These are phyloP conservation scores for Saxophila tyrrhenica DNA, from an alignment of 495 filamentous ascomycete genomes.

Conservation along the genomic window DNA sequence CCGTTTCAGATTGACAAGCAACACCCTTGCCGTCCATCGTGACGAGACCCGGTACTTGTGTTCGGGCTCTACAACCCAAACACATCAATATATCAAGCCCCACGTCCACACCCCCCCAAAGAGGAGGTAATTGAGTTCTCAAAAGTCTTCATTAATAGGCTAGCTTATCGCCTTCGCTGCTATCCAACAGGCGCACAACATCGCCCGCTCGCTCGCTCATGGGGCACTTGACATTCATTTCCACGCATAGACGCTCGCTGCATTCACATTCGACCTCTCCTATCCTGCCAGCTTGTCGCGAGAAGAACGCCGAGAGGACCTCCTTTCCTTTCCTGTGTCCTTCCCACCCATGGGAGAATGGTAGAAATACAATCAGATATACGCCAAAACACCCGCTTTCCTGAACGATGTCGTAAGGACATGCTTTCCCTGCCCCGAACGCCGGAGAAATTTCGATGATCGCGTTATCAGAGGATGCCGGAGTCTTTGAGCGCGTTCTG, in stretches of 20 bases:
- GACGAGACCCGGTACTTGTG: neutral
- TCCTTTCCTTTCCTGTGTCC: too few species aligned
- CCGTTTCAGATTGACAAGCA: neutral
- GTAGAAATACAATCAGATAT: too few species aligned
- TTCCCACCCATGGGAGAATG: neutral
- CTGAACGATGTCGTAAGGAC: too few species aligned
- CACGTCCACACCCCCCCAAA: too few species aligned
- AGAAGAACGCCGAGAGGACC: neutral
- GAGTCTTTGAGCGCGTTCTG: constrained; percentile 98
- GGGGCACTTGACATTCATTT: neutral
- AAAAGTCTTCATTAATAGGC: too few species aligned
- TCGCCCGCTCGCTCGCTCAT: neutral
- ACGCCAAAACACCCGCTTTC: neutral
- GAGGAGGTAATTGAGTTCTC: too few species aligned
- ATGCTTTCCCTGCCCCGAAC: too few species aligned
- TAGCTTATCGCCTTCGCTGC: too few species aligned
- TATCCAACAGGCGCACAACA: neutral
- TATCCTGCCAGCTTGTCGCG: neutral
- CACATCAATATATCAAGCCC: too few species aligned
- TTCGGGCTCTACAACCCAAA: too few species aligned
- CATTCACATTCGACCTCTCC: too few species aligned
- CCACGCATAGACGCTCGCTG: too few species aligned
- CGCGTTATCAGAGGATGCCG: constrained; percentile 49
- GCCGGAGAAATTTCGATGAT: neutral
- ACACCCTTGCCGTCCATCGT: neutral